Evolutionary conservation across 768 basidiomycete species (phyloP).

Genomic region (Boletus subparvulus): DNA sequence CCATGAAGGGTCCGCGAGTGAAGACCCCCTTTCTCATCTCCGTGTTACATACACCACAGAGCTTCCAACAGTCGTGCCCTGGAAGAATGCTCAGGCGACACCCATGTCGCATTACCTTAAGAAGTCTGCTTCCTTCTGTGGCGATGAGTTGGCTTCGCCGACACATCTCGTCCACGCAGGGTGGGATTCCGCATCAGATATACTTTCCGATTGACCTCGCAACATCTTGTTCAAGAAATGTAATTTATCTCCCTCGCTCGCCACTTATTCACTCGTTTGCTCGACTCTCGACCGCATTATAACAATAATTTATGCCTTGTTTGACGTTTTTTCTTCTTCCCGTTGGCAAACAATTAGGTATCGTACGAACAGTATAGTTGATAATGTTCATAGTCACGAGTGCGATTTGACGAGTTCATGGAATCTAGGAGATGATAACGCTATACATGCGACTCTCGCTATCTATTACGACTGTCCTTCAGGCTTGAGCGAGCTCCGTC

Average conservation of each 20-base stretch:
- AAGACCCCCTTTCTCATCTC: constrained; percentile 36
- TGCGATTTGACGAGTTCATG: constrained; percentile 11
- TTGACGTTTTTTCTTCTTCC: constrained; percentile 7
- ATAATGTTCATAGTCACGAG: constrained; percentile 33
- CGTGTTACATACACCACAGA: constrained; percentile 36
- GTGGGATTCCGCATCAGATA: constrained; percentile 55
- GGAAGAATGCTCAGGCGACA: constrained; percentile 35
- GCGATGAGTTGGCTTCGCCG: constrained; percentile 40
- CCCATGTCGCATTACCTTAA: constrained; percentile 38
- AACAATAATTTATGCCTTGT: constrained; percentile 29
- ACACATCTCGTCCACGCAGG: constrained; percentile 56
- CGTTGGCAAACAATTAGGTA: constrained; percentile 18
- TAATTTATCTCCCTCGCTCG: constrained; percentile 27
- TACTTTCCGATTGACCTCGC: constrained; percentile 32
- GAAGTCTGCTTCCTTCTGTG: constrained; percentile 41
- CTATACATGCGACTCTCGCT: constrained; percentile 14
- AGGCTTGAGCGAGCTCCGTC: constrained; percentile 83
- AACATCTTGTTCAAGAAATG: constrained; percentile 11
- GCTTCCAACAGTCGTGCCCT: constrained; percentile 33
- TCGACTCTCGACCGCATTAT: constrained; percentile 18
- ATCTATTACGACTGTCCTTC: constrained; percentile 58
- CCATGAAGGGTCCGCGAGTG: constrained; percentile 30
- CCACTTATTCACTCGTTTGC: constrained; percentile 19
- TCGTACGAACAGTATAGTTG: constrained; percentile 29
- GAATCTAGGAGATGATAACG: constrained; percentile 21